Base-by-base conservation (phyloP, 140 eudicot species). In the Cichorium intybus region DNA sequence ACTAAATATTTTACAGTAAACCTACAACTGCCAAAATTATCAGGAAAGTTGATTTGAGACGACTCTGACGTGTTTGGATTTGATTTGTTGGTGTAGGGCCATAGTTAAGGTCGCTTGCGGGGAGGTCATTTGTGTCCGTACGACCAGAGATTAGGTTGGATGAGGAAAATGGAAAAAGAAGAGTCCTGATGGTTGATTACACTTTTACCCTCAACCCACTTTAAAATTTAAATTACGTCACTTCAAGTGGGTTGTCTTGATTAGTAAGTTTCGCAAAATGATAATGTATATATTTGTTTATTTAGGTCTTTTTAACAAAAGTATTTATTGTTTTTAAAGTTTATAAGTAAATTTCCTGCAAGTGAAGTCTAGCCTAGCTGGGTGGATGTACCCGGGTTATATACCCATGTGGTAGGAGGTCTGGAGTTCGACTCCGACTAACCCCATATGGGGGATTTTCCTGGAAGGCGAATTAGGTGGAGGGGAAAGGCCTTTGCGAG, bases 51-150 rank as follows among this genome's bases (percentile, higher is more conserved):
- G 64, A 41, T 64, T 55, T 39, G 8, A 39, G 60, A 28, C 33
- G 46, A 20, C 66, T 26, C 17, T 17, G 53, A 35, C 33, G 68
- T 71, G 76, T n/a, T 55, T 60, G 2, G 55, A 70, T 58, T 2
- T 69, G 4, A 58, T 58, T 70, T 23, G 75, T 9, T 46, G 21
- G 16, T 33, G 64, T 14, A 24, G 67, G 41, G 17, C 56, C 68
- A 43, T 17, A 26, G 4, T 41, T 60, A 47, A 48, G 52, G 60
- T 56, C 50, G 16, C 39, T 28, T 23, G 69, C 18, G 16, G 45
- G 48, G 35, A 16, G 37, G 73, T 41, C 41, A 33, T 47, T 41
- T 68, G 28, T 53, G 23, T n/a, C 24, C 52, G 2, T 35, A 53
- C 28, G 61, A 14, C 23, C 17, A 29, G n/a, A 20, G 3, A 22